Evolutionary conservation across 164 flowering plant genomes (phyloP).

Genomic region (Berberis thunbergii): DNA sequence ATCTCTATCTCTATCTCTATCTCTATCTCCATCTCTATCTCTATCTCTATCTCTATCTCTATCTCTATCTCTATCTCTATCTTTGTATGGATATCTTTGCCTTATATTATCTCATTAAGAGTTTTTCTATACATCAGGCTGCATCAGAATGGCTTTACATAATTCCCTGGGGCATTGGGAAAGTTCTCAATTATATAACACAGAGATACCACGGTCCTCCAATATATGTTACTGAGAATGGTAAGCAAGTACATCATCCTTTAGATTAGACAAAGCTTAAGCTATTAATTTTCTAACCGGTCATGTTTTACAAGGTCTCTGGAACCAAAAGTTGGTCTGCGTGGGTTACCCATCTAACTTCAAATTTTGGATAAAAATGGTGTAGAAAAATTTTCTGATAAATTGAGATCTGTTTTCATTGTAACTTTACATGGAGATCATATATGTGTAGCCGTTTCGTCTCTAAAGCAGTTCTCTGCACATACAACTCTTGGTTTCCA

Average conservation of each 20-base stretch:
- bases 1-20: slow-evolving; percentile 12
- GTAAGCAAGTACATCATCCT: slow-evolving; percentile 19
- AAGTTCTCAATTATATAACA: slow-evolving; percentile 53
- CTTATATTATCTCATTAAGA: background rate
- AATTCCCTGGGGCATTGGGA: slow-evolving; percentile 90
- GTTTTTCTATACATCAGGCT: slow-evolving; percentile 44
- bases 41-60: background rate
- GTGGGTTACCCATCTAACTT: background rate
- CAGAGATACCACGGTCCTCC: slow-evolving; percentile 53
- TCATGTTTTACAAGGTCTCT: background rate
- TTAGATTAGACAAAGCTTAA: background rate
- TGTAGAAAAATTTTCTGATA: too few species aligned
- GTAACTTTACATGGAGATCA: too few species aligned
- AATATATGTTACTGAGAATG: slow-evolving; percentile 75
- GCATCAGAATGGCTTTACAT: slow-evolving; percentile 89
- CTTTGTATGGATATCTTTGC: background rate
- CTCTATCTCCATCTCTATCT: slow-evolving; percentile 5
- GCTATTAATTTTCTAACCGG: background rate
- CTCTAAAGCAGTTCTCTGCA: too few species aligned
- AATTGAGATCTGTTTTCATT: too few species aligned
- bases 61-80: slow-evolving; percentile 4
- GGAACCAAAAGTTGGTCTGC: background rate
- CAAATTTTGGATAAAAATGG: too few species aligned
- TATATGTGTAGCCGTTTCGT: too few species aligned
- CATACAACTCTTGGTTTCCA: too few species aligned